Evolutionary conservation across 768 basidiomycete genomes (phyloP), one percentile per base, ranked within the genome.

Genomic region (Lentinula sp.): DNA sequence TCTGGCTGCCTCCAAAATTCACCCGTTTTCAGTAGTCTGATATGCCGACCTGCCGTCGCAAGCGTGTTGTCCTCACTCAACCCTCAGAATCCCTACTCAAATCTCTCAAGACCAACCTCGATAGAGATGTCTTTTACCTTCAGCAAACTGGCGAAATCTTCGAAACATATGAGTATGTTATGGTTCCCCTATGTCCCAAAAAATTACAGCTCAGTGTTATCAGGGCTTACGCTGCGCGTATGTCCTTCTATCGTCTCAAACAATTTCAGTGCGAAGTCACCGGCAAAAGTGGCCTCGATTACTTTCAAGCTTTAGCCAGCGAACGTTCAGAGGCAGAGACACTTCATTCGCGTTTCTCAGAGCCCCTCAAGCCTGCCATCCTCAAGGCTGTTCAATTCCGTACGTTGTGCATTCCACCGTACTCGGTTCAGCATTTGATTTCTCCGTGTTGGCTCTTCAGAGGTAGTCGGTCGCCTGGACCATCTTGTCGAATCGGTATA

Each of bases 221-320:
- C 69, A 83, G 81, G 68, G 86, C 92, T 23, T 98, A 96, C 78
- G 85, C 90, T 49, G 85, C 91, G 37, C 89, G 96, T 68, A 91
- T 96, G 84, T 89, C 91, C 62, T 98, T 97, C 80, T 97, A 97
- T 78, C 84, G 87, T 59, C 83, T 92, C 62, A 94, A 93, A 70
- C 89, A 95, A 69, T 98, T 98, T 75, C 93, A 96, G 70, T 98
- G 96, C 72, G 96, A 98, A 77, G 93, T 95, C 68, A 94, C 93
- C 37, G 94, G 95, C 74, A 96, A 94, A 78, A 89, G 91, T 65
- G 87, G 88, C 59, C 82, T 98, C 58, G 90, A 93, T 78, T 99
- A 94, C 76, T 97, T 95, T 73, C 87, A 93, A 69, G 97, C 97
- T 23, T 80, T 95, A 49, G 87, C 93, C 67, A 95, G 92, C 61